Evolutionary conservation across 2,329 filamentous ascomycete genomes (phyloP).

Genomic region (Dryadomyces sulphureus): DNA sequence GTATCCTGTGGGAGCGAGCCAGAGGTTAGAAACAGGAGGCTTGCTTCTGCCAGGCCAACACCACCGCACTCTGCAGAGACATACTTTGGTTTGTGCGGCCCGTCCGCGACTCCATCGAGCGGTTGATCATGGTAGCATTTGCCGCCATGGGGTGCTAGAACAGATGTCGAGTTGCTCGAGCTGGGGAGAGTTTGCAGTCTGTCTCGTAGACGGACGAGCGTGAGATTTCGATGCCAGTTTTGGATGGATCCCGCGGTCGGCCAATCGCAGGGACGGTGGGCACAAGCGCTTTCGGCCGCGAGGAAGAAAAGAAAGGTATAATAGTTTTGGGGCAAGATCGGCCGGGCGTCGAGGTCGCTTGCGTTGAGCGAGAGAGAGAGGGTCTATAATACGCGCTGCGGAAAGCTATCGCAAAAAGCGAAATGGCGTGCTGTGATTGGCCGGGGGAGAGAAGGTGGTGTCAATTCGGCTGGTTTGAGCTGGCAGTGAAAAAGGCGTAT

Average conservation of each 20-base stretch:
- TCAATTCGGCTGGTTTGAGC: not conserved
- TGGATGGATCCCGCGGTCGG: not conserved
- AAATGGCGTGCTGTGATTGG: constrained; percentile 2
- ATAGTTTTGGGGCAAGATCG: not conserved
- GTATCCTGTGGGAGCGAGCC: too few relatives aligned
- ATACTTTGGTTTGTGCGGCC: constrained; percentile 71
- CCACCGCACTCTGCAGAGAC: constrained; percentile 21
- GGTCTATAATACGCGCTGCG: not conserved
- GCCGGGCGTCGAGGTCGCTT: not conserved
- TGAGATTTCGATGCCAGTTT: not conserved
- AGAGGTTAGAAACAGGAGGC: constrained; percentile 4
- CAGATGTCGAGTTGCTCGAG: not conserved
- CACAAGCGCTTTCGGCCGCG: not conserved
- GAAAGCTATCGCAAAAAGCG: constrained; percentile 1
- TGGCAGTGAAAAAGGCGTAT: not conserved
- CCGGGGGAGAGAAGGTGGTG: not conserved
- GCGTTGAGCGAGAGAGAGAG: not conserved
- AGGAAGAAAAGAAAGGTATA: not conserved
- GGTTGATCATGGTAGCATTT: constrained; percentile 17
- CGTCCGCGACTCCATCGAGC: constrained; percentile 58
- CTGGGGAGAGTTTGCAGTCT: not conserved
- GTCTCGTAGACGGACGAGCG: not conserved
- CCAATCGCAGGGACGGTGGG: not conserved
- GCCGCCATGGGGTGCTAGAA: not conserved
- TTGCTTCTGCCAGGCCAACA: not conserved